These are phyloP conservation scores for Kazachstania psychrophila DNA, from an alignment of 805 yeast species.

Conservation along the genomic window DNA sequence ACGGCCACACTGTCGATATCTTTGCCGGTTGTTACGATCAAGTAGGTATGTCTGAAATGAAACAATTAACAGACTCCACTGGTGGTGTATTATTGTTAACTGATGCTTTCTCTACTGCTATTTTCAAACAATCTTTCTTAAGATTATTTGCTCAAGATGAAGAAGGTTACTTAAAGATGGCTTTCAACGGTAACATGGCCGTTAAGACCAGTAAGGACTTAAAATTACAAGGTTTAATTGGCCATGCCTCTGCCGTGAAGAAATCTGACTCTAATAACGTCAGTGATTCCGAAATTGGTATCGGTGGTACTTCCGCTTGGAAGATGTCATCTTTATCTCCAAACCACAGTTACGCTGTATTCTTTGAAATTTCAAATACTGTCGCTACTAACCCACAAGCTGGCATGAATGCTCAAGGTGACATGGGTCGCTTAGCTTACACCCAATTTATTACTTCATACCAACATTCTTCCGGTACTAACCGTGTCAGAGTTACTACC, in stretches of 20 bases:
- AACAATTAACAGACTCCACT: slow-evolving; percentile 69
- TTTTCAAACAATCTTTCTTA: slow-evolving; percentile 84
- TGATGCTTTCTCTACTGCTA: slow-evolving; percentile 90
- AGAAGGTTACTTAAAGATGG: slow-evolving; percentile 79
- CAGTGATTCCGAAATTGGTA: slow-evolving; percentile 87
- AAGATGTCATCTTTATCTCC: slow-evolving; percentile 79
- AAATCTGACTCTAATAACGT: slow-evolving; percentile 60
- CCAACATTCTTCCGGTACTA: slow-evolving; percentile 91
- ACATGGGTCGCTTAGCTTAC: slow-evolving; percentile 33
- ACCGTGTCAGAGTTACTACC: slow-evolving; percentile 85
- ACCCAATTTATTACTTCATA: slow-evolving; percentile 86
- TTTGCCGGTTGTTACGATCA: slow-evolving; percentile 96
- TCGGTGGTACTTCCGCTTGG: slow-evolving; percentile 89
- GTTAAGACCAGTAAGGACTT: slow-evolving; percentile 81
- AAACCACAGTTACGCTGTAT: slow-evolving; percentile 77
- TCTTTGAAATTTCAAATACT: slow-evolving; percentile 64
- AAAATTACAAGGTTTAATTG: slow-evolving; percentile 86
- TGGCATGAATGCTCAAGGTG: slow-evolving; percentile 4
- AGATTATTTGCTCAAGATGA: slow-evolving; percentile 81
- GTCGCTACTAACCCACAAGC: slow-evolving; percentile 9
- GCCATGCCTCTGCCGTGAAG: slow-evolving; percentile 74
- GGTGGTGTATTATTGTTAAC: slow-evolving; percentile 85
- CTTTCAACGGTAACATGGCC: slow-evolving; percentile 81
- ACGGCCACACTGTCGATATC: slow-evolving; percentile 77
- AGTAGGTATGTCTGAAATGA: slow-evolving; percentile 92